phyloP scores from a whole-genome alignment of 2,329 filamentous ascomycete species.

The Lecanicillium sp. region DNA sequence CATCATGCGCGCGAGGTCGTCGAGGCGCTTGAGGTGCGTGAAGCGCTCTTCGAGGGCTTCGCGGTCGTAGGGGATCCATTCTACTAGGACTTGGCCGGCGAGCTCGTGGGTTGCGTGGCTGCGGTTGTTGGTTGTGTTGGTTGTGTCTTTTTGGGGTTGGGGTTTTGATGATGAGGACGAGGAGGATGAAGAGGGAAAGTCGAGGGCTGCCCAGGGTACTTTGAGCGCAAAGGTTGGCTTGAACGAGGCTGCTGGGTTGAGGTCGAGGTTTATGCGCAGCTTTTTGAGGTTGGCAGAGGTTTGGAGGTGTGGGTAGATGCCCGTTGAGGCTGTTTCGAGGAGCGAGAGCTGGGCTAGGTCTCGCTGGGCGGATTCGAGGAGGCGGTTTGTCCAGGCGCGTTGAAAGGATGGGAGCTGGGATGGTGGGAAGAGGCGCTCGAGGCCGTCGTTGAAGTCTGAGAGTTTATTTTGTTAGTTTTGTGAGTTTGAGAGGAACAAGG shows the following conservation, averaged over 20 bases:
- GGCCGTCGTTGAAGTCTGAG: constrained; percentile 37
- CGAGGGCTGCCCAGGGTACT: constrained; percentile 25
- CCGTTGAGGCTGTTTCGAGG: constrained; percentile 31
- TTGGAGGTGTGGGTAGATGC: constrained; percentile 32
- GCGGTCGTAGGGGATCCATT: constrained; percentile 37
- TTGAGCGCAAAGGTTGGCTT: constrained; percentile 33
- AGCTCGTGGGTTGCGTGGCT: constrained; percentile 25
- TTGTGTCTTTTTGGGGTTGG: no score
- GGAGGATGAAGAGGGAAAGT: constrained; percentile 7
- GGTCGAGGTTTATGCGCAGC: constrained; percentile 37
- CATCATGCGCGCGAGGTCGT: constrained; percentile 39
- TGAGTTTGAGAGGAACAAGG: neutral
- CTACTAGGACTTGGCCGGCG: constrained; percentile 29
- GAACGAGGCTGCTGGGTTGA: constrained; percentile 29
- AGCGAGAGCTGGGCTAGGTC: constrained; percentile 32
- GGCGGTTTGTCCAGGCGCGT: constrained; percentile 36
- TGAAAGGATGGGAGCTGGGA: constrained; percentile 32
- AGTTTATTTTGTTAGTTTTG: neutral
- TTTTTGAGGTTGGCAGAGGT: constrained; percentile 35
- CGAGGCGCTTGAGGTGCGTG: constrained; percentile 33
- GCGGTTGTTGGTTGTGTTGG: constrained; percentile 13
- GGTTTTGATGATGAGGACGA: neutral
- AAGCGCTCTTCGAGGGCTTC: constrained; percentile 32
- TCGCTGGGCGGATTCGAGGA: constrained; percentile 34
- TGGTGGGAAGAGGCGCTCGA: constrained; percentile 37